Conservation (phyloP, 2,329 filamentous ascomycete species). For the Penicillium sp. region DNA sequence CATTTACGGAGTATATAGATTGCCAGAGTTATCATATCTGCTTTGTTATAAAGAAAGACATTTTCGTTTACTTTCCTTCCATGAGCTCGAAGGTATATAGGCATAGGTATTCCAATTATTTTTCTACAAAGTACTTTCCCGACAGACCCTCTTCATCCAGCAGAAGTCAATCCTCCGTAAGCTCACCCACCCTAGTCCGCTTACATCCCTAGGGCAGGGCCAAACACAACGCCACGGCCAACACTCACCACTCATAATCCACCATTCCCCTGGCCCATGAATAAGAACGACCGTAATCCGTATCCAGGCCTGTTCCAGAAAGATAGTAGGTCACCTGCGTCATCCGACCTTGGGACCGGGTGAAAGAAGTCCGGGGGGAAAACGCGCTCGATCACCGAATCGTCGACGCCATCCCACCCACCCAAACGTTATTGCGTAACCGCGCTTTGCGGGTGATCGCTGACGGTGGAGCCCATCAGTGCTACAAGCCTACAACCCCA, state of each 20-base stretch:
- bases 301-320: conserved; percentile 3
- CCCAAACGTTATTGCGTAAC: conserved; percentile 28
- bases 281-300: neutral
- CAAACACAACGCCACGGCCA: conserved; percentile 11
- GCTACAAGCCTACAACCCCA: conserved; percentile 12
- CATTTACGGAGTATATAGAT: neutral
- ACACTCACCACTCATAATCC: conserved; percentile 3
- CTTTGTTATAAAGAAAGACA: neutral
- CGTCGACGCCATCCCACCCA: conserved; percentile 3
- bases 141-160: neutral
- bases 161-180: conserved; percentile 20
- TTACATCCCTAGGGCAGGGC: conserved; percentile 7
- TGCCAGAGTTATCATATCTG: neutral
- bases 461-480: conserved; percentile 8
- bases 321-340: conserved; percentile 6
- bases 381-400: neutral
- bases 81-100: neutral
- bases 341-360: conserved; percentile 2
- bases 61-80: neutral
- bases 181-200: conserved; percentile 9
- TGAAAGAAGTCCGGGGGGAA: neutral
- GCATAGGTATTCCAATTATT: neutral
- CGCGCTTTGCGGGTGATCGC: conserved; percentile 31
- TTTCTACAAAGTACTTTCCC: neutral
- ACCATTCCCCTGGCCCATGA: conserved; percentile 6